Percentiles rank a stretch among this genome's conserved stretches.
Conservation (phyloP, 441 rosid genomes). For the Gossypium gossypioides region DNA sequence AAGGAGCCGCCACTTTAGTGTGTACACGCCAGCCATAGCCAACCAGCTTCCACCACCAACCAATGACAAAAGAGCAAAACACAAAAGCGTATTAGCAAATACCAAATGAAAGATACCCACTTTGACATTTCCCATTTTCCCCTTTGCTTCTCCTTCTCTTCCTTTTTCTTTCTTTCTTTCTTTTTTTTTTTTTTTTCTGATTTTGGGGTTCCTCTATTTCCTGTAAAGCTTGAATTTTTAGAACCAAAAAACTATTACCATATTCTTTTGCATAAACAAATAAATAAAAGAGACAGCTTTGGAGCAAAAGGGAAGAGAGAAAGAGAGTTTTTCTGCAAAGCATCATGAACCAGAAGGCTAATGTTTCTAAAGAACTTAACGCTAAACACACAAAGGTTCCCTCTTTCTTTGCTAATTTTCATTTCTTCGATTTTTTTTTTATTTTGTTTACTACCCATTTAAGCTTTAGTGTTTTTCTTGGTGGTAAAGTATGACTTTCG, state of each 20-base stretch:
- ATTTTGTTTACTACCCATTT: not conserved
- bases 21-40: conserved; percentile 14
- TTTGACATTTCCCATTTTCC: conserved; percentile 20
- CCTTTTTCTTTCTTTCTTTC: not conserved
- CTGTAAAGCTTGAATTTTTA: not conserved
- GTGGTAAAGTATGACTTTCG: conserved; percentile 3
- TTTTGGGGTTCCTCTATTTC: conserved; percentile 17
- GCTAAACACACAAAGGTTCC: conserved; percentile 53
- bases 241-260: not conserved
- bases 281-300: not conserved
- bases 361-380: conserved; percentile 53
- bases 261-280: not conserved
- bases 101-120: conserved; percentile 16
- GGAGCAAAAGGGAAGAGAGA: not conserved
- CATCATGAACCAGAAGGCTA: conserved; percentile 56
- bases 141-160: not conserved
- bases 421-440: not conserved
- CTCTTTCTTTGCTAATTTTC: not conserved
- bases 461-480: not conserved
- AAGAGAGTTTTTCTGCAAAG: not conserved
- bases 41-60: conserved; percentile 4
- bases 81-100: not conserved
- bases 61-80: not conserved
- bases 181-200: not conserved
- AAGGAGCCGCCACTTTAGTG: conserved; percentile 12